Evolutionary conservation across 108 stramenopile species (phyloP).

Genomic region (Skeletonema tropicum): DNA sequence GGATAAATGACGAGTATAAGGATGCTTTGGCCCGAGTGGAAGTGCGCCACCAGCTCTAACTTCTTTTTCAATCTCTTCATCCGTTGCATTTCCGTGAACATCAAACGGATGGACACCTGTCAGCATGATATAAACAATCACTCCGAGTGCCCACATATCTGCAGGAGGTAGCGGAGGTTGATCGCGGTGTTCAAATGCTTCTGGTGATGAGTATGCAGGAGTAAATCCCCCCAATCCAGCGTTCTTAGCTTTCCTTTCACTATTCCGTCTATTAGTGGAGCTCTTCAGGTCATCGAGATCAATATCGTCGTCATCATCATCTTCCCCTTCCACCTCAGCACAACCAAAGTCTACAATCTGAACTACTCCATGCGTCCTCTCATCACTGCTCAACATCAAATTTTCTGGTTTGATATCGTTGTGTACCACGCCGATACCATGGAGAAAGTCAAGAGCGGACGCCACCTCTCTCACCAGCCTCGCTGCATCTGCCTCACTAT

Average conservation of each 20-base stretch:
- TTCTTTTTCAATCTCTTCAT: slow-evolving; percentile 70
- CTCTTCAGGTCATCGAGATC: slow-evolving; percentile 27
- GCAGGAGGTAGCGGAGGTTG: slow-evolving; percentile 44
- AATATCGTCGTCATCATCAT: slow-evolving; percentile 51
- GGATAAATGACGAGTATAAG: slow-evolving; percentile 64
- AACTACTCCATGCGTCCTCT: slow-evolving; percentile 60
- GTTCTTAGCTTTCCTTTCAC: slow-evolving; percentile 9
- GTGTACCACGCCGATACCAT: slow-evolving; percentile 81
- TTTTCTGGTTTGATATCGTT: slow-evolving; percentile 90
- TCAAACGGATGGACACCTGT: slow-evolving; percentile 91
- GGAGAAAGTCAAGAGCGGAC: slow-evolving; percentile 69
- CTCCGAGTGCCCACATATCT: slow-evolving; percentile 88
- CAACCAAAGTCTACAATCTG: slow-evolving; percentile 90
- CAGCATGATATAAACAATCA: slow-evolving; percentile 93
- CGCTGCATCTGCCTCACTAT: slow-evolving; percentile 82
- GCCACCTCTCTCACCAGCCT: slow-evolving; percentile 77
- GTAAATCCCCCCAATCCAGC: slow-evolving; percentile 47
- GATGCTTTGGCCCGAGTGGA: slow-evolving; percentile 46
- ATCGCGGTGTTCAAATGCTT: slow-evolving; percentile 52
- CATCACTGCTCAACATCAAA: slow-evolving; percentile 71
- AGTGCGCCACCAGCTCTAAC: slow-evolving; percentile 51
- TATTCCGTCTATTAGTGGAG: slow-evolving; percentile 2
- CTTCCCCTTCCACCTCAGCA: slow-evolving; percentile 58
- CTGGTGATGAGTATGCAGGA: slow-evolving; percentile 84
- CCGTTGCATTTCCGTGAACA: slow-evolving; percentile 70